A percentile compares a stretch with the other conserved stretches of the same genome.
Evolutionary conservation across 352 stramenopile genomes (phyloP).

Genomic region (Globisporangium paddicum): DNA sequence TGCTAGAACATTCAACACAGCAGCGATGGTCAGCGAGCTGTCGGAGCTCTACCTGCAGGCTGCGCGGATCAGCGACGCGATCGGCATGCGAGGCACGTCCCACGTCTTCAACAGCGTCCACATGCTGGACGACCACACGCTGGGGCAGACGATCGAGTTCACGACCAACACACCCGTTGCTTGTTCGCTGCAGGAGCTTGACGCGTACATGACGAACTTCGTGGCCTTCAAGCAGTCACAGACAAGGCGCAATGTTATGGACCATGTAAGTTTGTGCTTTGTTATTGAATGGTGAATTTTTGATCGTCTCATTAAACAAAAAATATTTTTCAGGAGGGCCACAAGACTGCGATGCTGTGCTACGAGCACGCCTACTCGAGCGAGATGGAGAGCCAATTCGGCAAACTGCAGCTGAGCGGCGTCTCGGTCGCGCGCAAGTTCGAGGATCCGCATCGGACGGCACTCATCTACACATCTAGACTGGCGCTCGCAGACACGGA

Average conservation of each 20-base stretch:
- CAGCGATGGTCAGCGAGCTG: not conserved
- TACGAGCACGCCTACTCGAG: not conserved
- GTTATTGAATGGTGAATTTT: not conserved
- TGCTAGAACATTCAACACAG: not conserved
- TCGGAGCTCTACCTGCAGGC: not conserved
- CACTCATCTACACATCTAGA: not conserved
- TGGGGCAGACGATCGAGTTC: conserved; percentile 5
- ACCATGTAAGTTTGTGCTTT: not conserved
- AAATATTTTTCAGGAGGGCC: too few species aligned
- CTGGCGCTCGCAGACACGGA: not conserved
- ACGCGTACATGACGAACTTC: not conserved
- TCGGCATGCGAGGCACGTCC: not conserved
- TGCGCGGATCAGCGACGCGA: not conserved
- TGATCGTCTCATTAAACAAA: too few species aligned
- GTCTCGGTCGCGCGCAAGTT: not conserved
- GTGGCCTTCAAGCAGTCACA: too few species aligned
- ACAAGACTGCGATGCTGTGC: too few species aligned
- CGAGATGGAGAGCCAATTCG: conserved; percentile 1
- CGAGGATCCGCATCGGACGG: not conserved
- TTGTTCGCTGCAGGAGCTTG: not conserved
- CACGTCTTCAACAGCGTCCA: not conserved
- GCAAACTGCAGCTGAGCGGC: not conserved
- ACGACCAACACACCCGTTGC: conserved; percentile 4
- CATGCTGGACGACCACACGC: not conserved
- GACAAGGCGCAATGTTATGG: not conserved